Evolutionary conservation across 208 protist genomes (phyloP).

Genomic region (Leishmania major): DNA sequence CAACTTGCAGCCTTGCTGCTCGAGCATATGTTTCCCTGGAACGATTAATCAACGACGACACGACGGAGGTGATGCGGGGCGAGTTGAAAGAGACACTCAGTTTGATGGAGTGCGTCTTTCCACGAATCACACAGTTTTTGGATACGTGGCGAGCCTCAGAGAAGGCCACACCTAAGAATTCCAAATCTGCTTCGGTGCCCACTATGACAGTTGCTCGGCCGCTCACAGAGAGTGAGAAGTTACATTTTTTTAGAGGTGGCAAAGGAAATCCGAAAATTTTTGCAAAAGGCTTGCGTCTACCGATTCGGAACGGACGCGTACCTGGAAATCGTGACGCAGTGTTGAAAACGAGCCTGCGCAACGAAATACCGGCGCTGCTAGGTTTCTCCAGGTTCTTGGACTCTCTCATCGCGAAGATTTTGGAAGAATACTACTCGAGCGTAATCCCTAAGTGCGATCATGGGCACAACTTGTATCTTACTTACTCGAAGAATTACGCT

Average conservation of each 20-base stretch:
- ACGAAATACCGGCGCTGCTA: slow-evolving; percentile 75
- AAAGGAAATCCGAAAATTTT: slow-evolving; percentile 9
- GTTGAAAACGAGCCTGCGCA: slow-evolving; percentile 35
- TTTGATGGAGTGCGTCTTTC: slow-evolving; percentile 37
- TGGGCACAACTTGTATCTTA: slow-evolving; percentile 70
- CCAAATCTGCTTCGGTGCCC: neutral
- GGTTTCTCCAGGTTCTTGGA: slow-evolving; percentile 54
- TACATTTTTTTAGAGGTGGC: slow-evolving; percentile 47
- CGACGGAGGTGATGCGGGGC: slow-evolving; percentile 5
- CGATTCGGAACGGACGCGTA: slow-evolving; percentile 43
- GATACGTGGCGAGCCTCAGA: slow-evolving; percentile 32
- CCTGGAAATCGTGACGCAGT: slow-evolving; percentile 33
- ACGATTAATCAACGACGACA: neutral
- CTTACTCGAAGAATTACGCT: slow-evolving; percentile 47
- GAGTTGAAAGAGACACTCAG: slow-evolving; percentile 27
- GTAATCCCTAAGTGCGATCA: slow-evolving; percentile 70
- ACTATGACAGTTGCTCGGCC: neutral
- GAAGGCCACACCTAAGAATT: neutral
- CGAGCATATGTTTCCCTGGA: slow-evolving; percentile 34
- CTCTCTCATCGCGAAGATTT: slow-evolving; percentile 34
- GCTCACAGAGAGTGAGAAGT: slow-evolving; percentile 35
- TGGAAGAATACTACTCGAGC: slow-evolving; percentile 54
- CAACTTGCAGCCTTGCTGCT: slow-evolving; percentile 35
- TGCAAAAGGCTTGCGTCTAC: slow-evolving; percentile 31
- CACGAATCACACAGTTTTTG: slow-evolving; percentile 13